Evolutionary conservation across 176 grass and related monocot species (phyloP).

Genomic region (Paspalum notatum): DNA sequence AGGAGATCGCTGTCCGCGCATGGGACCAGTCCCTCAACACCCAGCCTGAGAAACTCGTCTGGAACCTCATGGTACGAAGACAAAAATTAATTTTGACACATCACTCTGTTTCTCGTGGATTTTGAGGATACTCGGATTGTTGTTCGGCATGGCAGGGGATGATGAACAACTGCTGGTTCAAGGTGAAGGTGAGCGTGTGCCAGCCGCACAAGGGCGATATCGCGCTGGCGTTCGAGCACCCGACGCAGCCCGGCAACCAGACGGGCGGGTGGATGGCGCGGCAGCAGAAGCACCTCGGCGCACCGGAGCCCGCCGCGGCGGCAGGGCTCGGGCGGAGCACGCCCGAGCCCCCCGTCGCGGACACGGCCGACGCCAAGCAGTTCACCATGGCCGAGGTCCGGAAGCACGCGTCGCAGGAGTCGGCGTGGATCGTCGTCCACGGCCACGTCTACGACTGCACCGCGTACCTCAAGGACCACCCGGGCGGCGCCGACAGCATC

Average conservation of each 20-base stretch:
- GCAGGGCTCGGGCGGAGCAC: constrained; percentile 76
- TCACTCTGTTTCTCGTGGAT: neutral
- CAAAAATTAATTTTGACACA: no score
- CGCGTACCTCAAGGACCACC: constrained; percentile 78
- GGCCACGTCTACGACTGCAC: constrained; percentile 90
- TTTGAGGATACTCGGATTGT: no score
- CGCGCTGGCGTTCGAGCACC: constrained; percentile 86
- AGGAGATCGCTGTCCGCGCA: constrained; percentile 83
- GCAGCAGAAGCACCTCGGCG: constrained; percentile 77
- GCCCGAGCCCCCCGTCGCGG: constrained; percentile 66
- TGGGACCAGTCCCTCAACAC: constrained; percentile 92
- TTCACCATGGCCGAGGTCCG: constrained; percentile 77
- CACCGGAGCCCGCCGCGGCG: constrained; percentile 48
- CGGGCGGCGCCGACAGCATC: constrained; percentile 86
- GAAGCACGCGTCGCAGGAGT: constrained; percentile 61
- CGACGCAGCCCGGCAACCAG: constrained; percentile 81
- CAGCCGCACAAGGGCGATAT: constrained; percentile 77
- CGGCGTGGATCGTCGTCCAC: constrained; percentile 89
- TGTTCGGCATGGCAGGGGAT: constrained; percentile 58
- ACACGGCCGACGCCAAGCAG: constrained; percentile 50
- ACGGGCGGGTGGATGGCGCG: constrained; percentile 86
- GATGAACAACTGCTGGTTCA: constrained; percentile 99
- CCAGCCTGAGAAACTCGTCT: constrained; percentile 78
- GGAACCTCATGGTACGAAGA: constrained; percentile 90
- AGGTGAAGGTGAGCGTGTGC: constrained; percentile 85